Percentiles rank a stretch among this genome's conserved stretches.
Evolutionary conservation across 257 asterid species (phyloP).

Genomic region (Salvia hispanica): DNA sequence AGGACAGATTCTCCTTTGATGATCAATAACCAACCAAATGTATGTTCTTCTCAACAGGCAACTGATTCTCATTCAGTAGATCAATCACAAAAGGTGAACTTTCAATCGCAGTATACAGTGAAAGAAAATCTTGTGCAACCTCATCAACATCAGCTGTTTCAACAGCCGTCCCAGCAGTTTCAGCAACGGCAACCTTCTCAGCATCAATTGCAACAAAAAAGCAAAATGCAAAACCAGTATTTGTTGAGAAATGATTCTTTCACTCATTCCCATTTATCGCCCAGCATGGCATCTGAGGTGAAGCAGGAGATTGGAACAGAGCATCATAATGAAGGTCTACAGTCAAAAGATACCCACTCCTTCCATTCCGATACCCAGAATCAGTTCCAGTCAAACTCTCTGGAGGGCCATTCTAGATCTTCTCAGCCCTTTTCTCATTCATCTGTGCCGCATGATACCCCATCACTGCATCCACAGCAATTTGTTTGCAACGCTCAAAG

Average conservation of each 20-base stretch:
- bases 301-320: constrained; percentile 61
- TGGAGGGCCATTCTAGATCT: constrained; percentile 59
- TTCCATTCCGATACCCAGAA: constrained; percentile 62
- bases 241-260: constrained; percentile 53
- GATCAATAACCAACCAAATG: constrained; percentile 50
- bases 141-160: constrained; percentile 58
- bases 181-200: constrained; percentile 60
- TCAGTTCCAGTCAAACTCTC: constrained; percentile 53
- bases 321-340: constrained; percentile 50
- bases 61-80: constrained; percentile 53
- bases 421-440: constrained; percentile 51
- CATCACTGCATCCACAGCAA: constrained; percentile 55
- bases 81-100: constrained; percentile 52
- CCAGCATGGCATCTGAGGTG: constrained; percentile 51
- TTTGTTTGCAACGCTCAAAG: constrained; percentile 45
- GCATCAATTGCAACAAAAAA: constrained; percentile 61
- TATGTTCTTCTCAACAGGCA: constrained; percentile 57
- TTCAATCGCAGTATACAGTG: constrained; percentile 54
- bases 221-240: constrained; percentile 60
- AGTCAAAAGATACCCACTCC: constrained; percentile 59
- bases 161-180: constrained; percentile 63
- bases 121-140: constrained; percentile 55
- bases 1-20: constrained; percentile 49
- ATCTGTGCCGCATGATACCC: constrained; percentile 48
- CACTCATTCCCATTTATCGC: constrained; percentile 56